Base-by-base conservation (phyloP, 2,329 filamentous ascomycete genomes). In the Sclerotinia borealis region DNA sequence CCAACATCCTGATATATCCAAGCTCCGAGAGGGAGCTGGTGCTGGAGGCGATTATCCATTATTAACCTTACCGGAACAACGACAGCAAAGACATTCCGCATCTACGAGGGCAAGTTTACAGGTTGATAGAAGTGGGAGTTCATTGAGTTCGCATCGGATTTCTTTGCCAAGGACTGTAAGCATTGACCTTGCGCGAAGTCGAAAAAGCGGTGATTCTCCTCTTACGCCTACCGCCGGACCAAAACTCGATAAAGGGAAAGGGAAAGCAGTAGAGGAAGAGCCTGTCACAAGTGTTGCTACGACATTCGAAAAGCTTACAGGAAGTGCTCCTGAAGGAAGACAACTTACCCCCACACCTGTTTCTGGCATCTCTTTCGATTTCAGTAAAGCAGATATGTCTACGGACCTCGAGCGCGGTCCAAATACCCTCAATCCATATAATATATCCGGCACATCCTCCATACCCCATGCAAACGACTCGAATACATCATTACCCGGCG, bases 11-110 rank as follows among this genome's bases (percentile, higher is more conserved):
- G 70, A 70, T 58, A 63, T 73, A 34, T 63, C 64, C 27, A 66
- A 65, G 17, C 64, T 68, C 25, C 58, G 66, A 58, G 67, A 71
- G 63, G 71, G 68, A 39, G 68, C 68, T 56, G 65, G 60, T 61
- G 69, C 67, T 48, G 68, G 68, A 48, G 71, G 69, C 45, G 67
- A 69, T 22, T 81, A 81, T 66, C 83, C 84, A 36, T 77, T 86
- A 50, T 76, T 86, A 64, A 82, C 80, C 39, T 77, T 86, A 55
- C 81, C 82, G 27, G 81, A 86, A 73, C 81, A 80, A 68, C 80
- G 81, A 68, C 80, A 79, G 66, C 85, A 79, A 70, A 77, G 81
- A 61, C 76, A 81, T 68, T 80, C 78, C 66, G 78, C 76, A 17
- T 71, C 68, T 49, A 77, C 78, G 22, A 77, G 72, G 45, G 72